phyloP scores from a whole-genome alignment of 768 basidiomycete species.

The Macrocybe gigantea region DNA sequence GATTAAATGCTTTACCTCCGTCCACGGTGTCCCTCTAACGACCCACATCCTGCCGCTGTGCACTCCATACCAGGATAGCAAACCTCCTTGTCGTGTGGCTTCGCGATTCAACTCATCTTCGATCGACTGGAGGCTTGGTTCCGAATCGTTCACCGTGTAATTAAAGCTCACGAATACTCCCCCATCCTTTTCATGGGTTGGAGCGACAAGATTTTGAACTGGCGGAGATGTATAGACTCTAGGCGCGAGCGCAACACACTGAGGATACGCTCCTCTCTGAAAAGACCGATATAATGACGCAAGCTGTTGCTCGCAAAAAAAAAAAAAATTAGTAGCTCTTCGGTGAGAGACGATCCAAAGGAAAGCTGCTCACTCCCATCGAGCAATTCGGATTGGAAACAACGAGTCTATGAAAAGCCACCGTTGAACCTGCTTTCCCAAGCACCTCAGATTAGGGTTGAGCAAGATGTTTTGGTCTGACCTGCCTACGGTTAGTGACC shows the following conservation, averaged over 20 bases:
- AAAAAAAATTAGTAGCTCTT: slow-evolving; percentile 4
- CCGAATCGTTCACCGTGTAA: slow-evolving; percentile 36
- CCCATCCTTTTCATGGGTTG: slow-evolving; percentile 72
- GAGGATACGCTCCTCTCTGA: slow-evolving; percentile 57
- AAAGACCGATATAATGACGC: slow-evolving; percentile 56
- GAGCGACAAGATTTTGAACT: slow-evolving; percentile 57
- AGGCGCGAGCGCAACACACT: slow-evolving; percentile 41
- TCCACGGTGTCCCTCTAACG: slow-evolving; percentile 76
- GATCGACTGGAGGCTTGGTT: slow-evolving; percentile 40
- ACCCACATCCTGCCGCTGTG: slow-evolving; percentile 55
- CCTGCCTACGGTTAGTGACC: too few species aligned
- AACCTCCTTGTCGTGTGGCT: slow-evolving; percentile 42
- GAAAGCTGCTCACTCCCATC: slow-evolving; percentile 58
- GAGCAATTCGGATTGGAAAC: slow-evolving; percentile 66
- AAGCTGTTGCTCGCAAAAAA: slow-evolving; percentile 32
- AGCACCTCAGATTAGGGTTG: too few species aligned
- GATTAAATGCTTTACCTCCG: slow-evolving; percentile 48
- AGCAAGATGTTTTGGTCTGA: too few species aligned
- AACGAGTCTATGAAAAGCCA: slow-evolving; percentile 76
- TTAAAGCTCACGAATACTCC: slow-evolving; percentile 78
- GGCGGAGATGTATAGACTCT: slow-evolving; percentile 43
- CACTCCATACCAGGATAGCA: slow-evolving; percentile 60
- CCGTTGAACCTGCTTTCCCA: slow-evolving; percentile 1
- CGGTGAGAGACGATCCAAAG: background rate
- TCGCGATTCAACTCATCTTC: slow-evolving; percentile 37